Evolutionary conservation across 2,329 filamentous ascomycete species (phyloP).

Genomic region (Calonectria henricotiae): DNA sequence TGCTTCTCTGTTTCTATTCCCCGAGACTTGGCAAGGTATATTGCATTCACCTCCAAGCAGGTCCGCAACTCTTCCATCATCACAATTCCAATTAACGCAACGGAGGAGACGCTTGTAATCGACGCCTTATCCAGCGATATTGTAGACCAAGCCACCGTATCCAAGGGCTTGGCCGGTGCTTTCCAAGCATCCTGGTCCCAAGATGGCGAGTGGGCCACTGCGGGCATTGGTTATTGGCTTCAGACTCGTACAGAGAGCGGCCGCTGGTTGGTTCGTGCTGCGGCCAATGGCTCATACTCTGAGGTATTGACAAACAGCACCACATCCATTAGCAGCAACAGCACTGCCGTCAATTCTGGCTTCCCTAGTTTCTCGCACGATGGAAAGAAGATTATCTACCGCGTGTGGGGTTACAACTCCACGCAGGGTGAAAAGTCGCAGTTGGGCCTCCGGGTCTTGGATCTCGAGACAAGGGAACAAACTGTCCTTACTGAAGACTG

Average conservation of each 20-base stretch:
- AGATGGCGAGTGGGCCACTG: constrained; percentile 4
- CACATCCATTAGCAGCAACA: neutral
- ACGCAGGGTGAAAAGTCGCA: neutral
- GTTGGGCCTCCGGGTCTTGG: neutral
- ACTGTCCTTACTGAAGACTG: neutral
- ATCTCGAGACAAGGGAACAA: neutral
- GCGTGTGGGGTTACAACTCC: neutral
- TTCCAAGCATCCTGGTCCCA: constrained; percentile 7
- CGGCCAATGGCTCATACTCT: constrained; percentile 1
- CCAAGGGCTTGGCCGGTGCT: neutral
- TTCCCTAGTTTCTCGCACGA: constrained; percentile 6
- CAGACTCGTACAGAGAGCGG: constrained; percentile 4
- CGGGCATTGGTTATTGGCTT: neutral
- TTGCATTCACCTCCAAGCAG: constrained; percentile 7
- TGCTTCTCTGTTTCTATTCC: neutral
- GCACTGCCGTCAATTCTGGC: constrained; percentile 1
- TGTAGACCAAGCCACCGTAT: neutral
- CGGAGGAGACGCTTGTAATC: neutral
- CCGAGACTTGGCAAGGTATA: neutral
- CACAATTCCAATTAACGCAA: neutral
- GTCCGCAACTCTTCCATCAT: constrained; percentile 2
- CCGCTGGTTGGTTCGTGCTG: neutral
- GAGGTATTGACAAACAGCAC: constrained; percentile 11
- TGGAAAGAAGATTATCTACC: constrained; percentile 7
- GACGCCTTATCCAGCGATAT: neutral